phyloP scores from a whole-genome alignment of 108 stramenopile genomes.

The Aurantiochytrium sp. region DNA sequence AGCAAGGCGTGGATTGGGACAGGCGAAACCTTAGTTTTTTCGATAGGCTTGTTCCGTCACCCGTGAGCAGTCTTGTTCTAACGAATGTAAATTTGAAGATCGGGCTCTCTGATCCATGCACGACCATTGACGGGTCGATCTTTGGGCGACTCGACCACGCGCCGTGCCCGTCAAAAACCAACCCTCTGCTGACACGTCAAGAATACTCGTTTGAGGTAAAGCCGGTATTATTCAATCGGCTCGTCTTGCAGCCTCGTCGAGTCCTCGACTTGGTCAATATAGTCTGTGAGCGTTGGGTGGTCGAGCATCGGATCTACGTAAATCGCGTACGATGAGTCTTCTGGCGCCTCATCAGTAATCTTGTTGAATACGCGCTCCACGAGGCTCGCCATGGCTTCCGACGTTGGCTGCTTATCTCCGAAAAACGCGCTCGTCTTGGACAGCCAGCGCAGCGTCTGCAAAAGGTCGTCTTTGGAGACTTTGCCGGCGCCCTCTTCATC shows the following conservation, averaged over 20 bases:
- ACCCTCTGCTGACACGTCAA: no score
- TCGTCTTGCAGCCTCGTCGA: not conserved
- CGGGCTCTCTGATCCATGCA: no score
- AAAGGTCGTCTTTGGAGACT: not conserved
- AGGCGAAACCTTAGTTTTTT: no score
- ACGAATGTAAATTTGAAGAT: no score
- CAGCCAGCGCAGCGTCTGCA: not conserved
- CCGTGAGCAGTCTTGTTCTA: no score
- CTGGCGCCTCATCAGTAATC: not conserved
- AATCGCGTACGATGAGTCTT: not conserved
- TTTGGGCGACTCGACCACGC: no score
- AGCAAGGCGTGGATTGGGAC: no score
- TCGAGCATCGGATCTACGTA: not conserved
- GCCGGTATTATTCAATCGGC: not conserved
- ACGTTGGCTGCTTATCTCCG: not conserved
- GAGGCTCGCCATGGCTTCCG: not conserved
- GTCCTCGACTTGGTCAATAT: not conserved
- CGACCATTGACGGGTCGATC: no score
- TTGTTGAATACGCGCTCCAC: slow-evolving; percentile 8
- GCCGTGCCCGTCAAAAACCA: no score
- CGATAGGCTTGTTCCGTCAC: no score
- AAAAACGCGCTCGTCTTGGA: slow-evolving; percentile 19
- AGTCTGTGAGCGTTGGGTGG: not conserved
- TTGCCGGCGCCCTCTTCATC: not conserved
- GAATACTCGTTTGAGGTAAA: no score